phyloP scores from a whole-genome alignment of 495 filamentous ascomycete species.

The Apodospora peruviana region DNA sequence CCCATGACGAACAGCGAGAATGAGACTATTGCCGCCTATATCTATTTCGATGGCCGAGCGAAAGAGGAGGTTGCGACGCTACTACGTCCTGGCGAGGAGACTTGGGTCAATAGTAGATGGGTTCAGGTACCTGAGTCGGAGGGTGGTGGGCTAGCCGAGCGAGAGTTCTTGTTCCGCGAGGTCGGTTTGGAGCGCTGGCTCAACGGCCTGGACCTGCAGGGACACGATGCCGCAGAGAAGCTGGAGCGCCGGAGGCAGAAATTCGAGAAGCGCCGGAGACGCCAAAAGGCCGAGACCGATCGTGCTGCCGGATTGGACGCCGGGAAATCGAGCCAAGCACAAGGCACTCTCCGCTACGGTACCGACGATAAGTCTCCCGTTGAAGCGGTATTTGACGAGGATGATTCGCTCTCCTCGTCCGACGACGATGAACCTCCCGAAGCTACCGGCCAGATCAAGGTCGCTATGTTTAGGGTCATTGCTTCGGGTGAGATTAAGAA shows the following conservation, averaged over 20 bases:
- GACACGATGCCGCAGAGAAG: conserved; percentile 76
- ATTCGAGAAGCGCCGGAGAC: conserved; percentile 76
- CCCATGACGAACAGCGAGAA: conserved; percentile 84
- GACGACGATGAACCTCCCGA: conserved; percentile 89
- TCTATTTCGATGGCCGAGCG: conserved; percentile 92
- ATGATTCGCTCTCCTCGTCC: conserved; percentile 67
- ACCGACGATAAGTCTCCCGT: conserved; percentile 66
- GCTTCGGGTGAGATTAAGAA: conserved; percentile 96
- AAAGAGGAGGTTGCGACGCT: conserved; percentile 98
- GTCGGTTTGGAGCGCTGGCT: conserved; percentile 95
- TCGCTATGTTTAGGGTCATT: conserved; percentile 90
- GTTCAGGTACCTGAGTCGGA: conserved; percentile 88
- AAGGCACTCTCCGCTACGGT: conserved; percentile 68
- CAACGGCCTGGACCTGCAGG: conserved; percentile 87
- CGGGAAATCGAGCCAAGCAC: conserved; percentile 30
- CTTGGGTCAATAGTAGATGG: conserved; percentile 98
- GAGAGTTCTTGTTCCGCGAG: conserved; percentile 96
- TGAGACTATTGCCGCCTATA: conserved; percentile 96
- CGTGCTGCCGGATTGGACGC: conserved; percentile 46
- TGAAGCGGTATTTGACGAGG: conserved; percentile 67
- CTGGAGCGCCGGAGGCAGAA: conserved; percentile 82
- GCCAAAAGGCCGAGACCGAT: conserved; percentile 51
- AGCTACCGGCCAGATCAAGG: conserved; percentile 95
- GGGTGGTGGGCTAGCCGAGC: conserved; percentile 88
- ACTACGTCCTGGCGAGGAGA: conserved; percentile 88